Conservation (phyloP, 768 basidiomycete species). For the Xerocomus spinulosus region DNA sequence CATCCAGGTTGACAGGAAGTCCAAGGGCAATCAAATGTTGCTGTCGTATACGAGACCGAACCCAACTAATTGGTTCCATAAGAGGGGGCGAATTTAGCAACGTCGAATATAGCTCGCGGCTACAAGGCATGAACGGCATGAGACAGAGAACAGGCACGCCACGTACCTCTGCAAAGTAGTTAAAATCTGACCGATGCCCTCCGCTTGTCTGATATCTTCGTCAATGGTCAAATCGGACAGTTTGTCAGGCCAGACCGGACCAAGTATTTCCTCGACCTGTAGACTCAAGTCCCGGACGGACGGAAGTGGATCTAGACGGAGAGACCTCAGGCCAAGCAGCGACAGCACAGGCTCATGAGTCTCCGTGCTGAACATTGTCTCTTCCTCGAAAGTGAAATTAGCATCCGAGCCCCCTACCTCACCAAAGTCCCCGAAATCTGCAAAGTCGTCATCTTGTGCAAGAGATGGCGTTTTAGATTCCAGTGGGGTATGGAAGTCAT, state of each 20-base stretch:
- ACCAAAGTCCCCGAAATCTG: constrained; percentile 85
- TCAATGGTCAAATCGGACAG: constrained; percentile 53
- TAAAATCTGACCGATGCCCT: constrained; percentile 77
- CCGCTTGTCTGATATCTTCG: constrained; percentile 73
- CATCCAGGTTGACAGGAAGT: constrained; percentile 92
- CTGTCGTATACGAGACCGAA: constrained; percentile 81
- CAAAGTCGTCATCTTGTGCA: constrained; percentile 68
- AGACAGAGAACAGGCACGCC: constrained; percentile 14
- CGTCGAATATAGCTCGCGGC: constrained; percentile 74
- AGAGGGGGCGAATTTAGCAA: constrained; percentile 69
- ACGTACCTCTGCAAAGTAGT: constrained; percentile 68
- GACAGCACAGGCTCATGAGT: constrained; percentile 36
- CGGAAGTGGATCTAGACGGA: constrained; percentile 64
- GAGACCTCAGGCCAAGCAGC: constrained; percentile 51
- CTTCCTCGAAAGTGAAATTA: constrained; percentile 37
- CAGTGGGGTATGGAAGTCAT: constrained; percentile 45
- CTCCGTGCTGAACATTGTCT: constrained; percentile 16
- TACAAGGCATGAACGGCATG: constrained; percentile 31
- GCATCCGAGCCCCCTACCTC: constrained; percentile 45
- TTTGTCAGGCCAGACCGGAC: constrained; percentile 58
- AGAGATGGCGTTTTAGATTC: constrained; percentile 40
- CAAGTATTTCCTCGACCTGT: constrained; percentile 63
- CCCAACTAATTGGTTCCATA: constrained; percentile 90
- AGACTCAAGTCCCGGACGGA: constrained; percentile 50
- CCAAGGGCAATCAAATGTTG: constrained; percentile 90